Base-by-base conservation (phyloP, 352 stramenopile genomes). In the Phytophthora idaei region DNA sequence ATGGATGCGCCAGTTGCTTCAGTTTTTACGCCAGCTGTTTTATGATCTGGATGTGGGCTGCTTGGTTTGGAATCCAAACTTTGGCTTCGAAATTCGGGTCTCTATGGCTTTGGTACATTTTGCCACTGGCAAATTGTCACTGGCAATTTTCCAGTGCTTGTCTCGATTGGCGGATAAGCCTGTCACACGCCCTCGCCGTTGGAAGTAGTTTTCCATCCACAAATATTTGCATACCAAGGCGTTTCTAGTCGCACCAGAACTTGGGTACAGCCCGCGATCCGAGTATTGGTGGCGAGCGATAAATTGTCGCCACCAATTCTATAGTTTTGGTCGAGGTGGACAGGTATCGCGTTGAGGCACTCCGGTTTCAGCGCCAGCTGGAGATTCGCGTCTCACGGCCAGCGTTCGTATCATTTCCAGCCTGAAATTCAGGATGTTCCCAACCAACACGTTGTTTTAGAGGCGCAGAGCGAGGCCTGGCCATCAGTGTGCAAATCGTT, bases 1-100 rank as follows among this genome's bases (percentile, higher is more conserved):
- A 3, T 49, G 42, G 52, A 61, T 57, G 44, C 10, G 28, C 14
- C 44, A 36, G 29, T n/a, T 67, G 34, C 53, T 73, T 73, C 65
- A 73, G 65, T 64, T 73, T 69, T 65, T 25, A 25, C 15, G 15
- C 41, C 62, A 67, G 60, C 60, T 67, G 60, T 15, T 46, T 34
- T 6, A 47, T 62, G 52, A 57, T 62, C 52, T 63, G 52, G 61
- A 68, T 68, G 52, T 68, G 61, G 48, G 61, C 59, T 60, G 60
- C 61, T 63, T 62, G 59, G 59, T 61, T 67, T 41, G 48, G 49
- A 47, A 34, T 42, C 32, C 32, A 10, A 37, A 37, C 32, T 52
- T 61, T 61, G 44, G 25, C 21, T 21, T 21, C 21, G 21, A 21
- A 21, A 21, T 21, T 21, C 21, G 21, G 21, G 21, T 21, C 21